Percentiles rank a stretch among this genome's conserved stretches.
Conservation (phyloP, 441 rosid species). For the Mallotus japonicus region DNA sequence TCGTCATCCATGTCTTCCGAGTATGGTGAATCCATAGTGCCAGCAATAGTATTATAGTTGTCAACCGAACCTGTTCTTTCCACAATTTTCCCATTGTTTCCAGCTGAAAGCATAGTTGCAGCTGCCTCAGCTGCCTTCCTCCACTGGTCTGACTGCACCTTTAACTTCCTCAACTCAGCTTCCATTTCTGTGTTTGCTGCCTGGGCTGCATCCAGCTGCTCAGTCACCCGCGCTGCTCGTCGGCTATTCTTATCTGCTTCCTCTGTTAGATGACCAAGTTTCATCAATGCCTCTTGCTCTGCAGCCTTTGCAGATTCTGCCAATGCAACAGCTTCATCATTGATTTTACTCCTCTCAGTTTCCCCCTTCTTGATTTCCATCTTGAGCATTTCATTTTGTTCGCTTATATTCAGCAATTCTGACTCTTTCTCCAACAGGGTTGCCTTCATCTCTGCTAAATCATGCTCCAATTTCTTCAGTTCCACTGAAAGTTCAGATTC, state of each 20-base stretch:
- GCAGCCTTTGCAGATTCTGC: conserved; percentile 49
- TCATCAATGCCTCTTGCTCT: conserved; percentile 64
- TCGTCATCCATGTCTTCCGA: conserved; percentile 77
- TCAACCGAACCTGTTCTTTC: conserved; percentile 66
- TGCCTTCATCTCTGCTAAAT: conserved; percentile 53
- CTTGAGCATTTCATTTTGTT: conserved; percentile 56
- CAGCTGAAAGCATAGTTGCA: conserved; percentile 72
- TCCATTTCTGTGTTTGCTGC: conserved; percentile 69
- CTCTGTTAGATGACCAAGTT: conserved; percentile 51
- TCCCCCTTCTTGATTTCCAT: conserved; percentile 48
- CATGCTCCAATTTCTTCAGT: conserved; percentile 53
- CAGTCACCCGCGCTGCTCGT: conserved; percentile 56
- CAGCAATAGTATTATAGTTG: conserved; percentile 38
- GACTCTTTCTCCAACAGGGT: conserved; percentile 49
- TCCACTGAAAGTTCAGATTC: conserved; percentile 42
- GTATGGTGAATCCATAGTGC: conserved; percentile 53
- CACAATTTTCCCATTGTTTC: conserved; percentile 62
- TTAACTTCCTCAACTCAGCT: conserved; percentile 77
- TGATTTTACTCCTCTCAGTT: conserved; percentile 44
- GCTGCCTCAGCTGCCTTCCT: conserved; percentile 99
- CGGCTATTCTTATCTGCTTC: conserved; percentile 73
- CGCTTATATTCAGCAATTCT: conserved; percentile 43
- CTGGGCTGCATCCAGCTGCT: conserved; percentile 79
- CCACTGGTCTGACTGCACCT: conserved; percentile 97
- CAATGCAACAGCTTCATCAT: conserved; percentile 36